phyloP scores from a whole-genome alignment of 2,329 filamentous ascomycete species.

The Aspergillus fumigatiaffinis region DNA sequence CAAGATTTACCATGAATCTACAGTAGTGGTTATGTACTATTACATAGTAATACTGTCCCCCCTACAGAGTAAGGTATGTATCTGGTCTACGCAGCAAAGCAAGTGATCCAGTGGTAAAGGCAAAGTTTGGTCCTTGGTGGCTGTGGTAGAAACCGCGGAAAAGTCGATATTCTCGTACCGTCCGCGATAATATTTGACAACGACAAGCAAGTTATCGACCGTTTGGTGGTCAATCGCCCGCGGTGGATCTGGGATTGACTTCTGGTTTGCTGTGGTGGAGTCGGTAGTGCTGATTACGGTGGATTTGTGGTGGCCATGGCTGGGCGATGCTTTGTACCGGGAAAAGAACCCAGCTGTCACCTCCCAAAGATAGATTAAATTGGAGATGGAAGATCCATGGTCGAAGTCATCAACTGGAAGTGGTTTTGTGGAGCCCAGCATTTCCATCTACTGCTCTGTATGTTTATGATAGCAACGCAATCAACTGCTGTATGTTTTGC shows the following conservation, averaged over 20 bases:
- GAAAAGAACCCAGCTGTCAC: conserved; percentile 14
- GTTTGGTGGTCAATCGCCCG: conserved; percentile 1
- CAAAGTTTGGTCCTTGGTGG: conserved; percentile 9
- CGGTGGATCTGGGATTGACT: no score
- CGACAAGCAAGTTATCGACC: background rate
- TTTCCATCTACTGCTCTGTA: background rate
- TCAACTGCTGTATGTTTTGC: background rate
- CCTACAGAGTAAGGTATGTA: no score
- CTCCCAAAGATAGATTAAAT: conserved; percentile 2
- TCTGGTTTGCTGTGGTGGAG: background rate
- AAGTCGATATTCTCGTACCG: conserved; percentile 14
- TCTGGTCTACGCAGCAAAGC: no score
- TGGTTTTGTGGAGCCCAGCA: background rate
- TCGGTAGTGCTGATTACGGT: conserved; percentile 3
- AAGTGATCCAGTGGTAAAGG: conserved; percentile 15
- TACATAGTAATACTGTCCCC: no score
- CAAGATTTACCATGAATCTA: no score
- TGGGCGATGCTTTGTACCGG: background rate
- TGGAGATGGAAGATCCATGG: background rate
- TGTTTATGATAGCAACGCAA: background rate
- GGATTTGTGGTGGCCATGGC: background rate
- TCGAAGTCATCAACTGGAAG: background rate
- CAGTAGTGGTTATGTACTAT: no score
- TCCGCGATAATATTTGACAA: background rate
- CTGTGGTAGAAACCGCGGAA: conserved; percentile 13